phyloP scores from a whole-genome alignment of 2,329 filamentous ascomycete genomes.

The Lachnellula arida region DNA sequence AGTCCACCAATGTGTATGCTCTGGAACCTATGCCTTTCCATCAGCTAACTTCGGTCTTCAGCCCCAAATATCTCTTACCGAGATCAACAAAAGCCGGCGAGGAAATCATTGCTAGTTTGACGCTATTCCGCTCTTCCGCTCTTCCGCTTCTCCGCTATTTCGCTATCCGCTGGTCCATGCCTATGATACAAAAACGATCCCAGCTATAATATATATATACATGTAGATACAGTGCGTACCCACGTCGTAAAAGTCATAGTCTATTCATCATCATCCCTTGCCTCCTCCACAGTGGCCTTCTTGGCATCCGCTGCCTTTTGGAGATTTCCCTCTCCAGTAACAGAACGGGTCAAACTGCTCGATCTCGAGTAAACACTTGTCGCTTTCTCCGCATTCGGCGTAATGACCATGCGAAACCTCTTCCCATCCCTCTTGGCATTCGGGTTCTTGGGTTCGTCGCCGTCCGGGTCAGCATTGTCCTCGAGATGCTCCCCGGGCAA shows the following conservation, averaged over 20 bases:
- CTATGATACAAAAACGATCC: too few species aligned
- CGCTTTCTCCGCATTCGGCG: slow-evolving; percentile 21
- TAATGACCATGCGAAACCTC: slow-evolving; percentile 23
- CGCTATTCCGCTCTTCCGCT: too few species aligned
- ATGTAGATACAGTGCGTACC: too few species aligned
- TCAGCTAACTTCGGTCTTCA: too few species aligned
- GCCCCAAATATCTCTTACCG: too few species aligned
- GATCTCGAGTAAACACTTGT: slow-evolving; percentile 19
- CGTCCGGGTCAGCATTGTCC: slow-evolving; percentile 9
- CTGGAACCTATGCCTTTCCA: too few species aligned
- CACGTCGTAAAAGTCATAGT: neutral
- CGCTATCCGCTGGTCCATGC: too few species aligned
- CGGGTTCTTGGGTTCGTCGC: slow-evolving; percentile 15
- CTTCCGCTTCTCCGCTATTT: too few species aligned
- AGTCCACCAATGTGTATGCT: too few species aligned
- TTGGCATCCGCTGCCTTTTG: neutral
- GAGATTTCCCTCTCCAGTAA: slow-evolving; percentile 13
- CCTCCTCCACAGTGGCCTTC: neutral
- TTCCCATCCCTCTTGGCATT: slow-evolving; percentile 16
- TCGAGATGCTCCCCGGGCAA: slow-evolving; percentile 15
- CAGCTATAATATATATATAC: too few species aligned
- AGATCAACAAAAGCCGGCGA: too few species aligned
- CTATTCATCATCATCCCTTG: neutral
- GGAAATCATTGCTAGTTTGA: too few species aligned
- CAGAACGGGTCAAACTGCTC: slow-evolving; percentile 21